Percentiles rank a stretch among this genome's conserved stretches.
These are phyloP conservation scores for Spiraea crenata DNA, from an alignment of 331 rosid genomes.

Conservation along the genomic window DNA sequence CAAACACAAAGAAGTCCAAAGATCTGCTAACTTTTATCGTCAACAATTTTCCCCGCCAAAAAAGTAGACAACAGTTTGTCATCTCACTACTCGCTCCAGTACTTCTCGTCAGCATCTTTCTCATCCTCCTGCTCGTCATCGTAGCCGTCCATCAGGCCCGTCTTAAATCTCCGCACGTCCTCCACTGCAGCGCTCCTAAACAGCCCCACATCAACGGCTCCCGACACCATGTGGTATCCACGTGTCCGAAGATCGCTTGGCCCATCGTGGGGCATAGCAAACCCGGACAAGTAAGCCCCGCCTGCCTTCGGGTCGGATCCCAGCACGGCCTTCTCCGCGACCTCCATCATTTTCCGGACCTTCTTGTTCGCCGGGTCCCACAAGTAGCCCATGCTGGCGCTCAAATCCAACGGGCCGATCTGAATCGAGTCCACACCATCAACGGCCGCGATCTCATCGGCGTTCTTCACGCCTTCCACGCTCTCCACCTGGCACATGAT, in stretches of 20 bases:
- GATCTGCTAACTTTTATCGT: neutral
- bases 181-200: slow-evolving; percentile 64
- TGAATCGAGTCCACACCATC: slow-evolving; percentile 82
- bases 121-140: slow-evolving; percentile 30
- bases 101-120: slow-evolving; percentile 39
- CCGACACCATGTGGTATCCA: slow-evolving; percentile 76
- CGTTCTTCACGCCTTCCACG: slow-evolving; percentile 47
- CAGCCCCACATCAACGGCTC: slow-evolving; percentile 67
- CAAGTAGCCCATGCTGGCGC: slow-evolving; percentile 77
- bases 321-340: slow-evolving; percentile 36
- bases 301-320: slow-evolving; percentile 13
- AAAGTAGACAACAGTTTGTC: neutral
- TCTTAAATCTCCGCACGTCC: slow-evolving; percentile 62
- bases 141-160: slow-evolving; percentile 28
- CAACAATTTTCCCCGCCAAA: neutral
- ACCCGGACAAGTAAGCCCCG: slow-evolving; percentile 56
- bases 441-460: slow-evolving; percentile 52
- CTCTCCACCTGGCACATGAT: slow-evolving; percentile 84
- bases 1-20: neutral
- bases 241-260: slow-evolving; percentile 53
- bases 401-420: slow-evolving; percentile 93
- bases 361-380: slow-evolving; percentile 87
- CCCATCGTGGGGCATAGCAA: slow-evolving; percentile 61
- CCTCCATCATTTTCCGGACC: slow-evolving; percentile 47
- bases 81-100: slow-evolving; percentile 43